A percentile compares a stretch with the other conserved stretches of the same genome.
phyloP scores from a whole-genome alignment of 495 filamentous ascomycete genomes.

The Hyphodiscus hymeniophilus region DNA sequence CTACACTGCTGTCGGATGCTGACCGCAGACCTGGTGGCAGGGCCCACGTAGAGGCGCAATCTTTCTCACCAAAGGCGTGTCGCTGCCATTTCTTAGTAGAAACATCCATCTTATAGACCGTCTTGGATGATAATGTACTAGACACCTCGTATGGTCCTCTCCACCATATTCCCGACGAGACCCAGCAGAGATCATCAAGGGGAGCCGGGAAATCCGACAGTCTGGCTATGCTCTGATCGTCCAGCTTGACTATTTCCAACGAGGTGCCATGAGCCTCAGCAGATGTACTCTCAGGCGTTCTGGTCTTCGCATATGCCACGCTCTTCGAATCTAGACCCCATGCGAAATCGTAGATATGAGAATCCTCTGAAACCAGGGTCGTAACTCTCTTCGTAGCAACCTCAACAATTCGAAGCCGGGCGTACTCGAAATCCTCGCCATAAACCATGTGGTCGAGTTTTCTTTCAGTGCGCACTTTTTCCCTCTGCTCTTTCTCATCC shows the following conservation, averaged over 20 bases:
- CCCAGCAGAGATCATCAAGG: background rate
- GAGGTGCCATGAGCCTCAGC: background rate
- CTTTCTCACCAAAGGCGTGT: slow-evolving; percentile 1
- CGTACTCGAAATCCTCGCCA: slow-evolving; percentile 2
- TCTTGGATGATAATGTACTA: background rate
- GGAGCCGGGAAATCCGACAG: background rate
- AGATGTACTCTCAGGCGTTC: background rate
- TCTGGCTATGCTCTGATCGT: background rate
- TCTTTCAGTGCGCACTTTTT: background rate
- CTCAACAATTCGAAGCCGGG: background rate
- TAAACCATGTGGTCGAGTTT: slow-evolving; percentile 1
- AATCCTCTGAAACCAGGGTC: background rate
- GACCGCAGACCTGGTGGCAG: background rate
- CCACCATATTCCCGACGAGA: background rate
- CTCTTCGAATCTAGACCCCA: background rate
- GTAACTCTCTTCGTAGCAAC: background rate
- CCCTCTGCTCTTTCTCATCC: background rate
- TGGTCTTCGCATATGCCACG: background rate
- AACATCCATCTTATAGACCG: slow-evolving; percentile 1
- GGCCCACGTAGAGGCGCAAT: background rate
- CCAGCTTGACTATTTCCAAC: background rate
- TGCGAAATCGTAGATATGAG: background rate
- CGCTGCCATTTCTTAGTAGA: background rate
- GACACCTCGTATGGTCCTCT: background rate
- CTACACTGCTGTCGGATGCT: background rate